These are phyloP conservation scores for Hyphodiscus sp. DNA, from an alignment of 2,329 filamentous ascomycete species.

Conservation along the genomic window DNA sequence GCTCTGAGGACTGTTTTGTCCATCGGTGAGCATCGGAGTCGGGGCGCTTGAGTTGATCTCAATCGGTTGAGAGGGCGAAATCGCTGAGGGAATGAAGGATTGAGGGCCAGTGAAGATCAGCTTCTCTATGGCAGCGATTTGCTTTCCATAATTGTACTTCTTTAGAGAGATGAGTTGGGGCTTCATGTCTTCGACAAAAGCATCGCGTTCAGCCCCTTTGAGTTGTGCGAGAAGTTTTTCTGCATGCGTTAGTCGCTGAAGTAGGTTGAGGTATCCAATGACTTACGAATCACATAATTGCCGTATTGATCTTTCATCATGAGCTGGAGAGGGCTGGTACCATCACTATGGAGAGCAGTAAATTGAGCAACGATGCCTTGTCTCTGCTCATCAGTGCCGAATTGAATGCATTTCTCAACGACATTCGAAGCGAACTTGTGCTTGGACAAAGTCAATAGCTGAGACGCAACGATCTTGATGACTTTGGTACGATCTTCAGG, in stretches of 20 bases:
- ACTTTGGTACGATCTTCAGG: constrained; percentile 66
- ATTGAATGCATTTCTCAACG: constrained; percentile 83
- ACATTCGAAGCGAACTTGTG: constrained; percentile 98
- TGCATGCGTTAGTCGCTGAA: constrained; percentile 32
- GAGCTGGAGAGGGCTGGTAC: constrained; percentile 62
- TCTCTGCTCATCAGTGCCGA: constrained; percentile 63
- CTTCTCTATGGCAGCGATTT: constrained; percentile 58
- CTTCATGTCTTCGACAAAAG: constrained; percentile 57
- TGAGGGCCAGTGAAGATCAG: constrained; percentile 35
- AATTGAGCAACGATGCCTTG: constrained; percentile 60
- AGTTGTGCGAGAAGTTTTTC: constrained; percentile 72
- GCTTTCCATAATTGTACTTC: constrained; percentile 58
- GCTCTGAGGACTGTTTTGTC: constrained; percentile 63
- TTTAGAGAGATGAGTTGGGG: constrained; percentile 56
- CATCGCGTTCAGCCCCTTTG: constrained; percentile 50
- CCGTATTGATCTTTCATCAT: constrained; percentile 89
- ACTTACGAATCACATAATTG: constrained; percentile 95
- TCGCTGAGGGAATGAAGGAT: constrained; percentile 12
- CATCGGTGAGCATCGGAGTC: constrained; percentile 61
- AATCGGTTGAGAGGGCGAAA: constrained; percentile 31
- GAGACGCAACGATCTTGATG: constrained; percentile 64
- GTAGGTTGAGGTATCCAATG: not conserved
- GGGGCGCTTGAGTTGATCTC: constrained; percentile 48
- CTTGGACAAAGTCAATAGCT: constrained; percentile 73
- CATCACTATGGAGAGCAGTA: constrained; percentile 53